Evolutionary conservation across 1,139 yeast genomes (phyloP).

Genomic region (Zygosaccharomyces sapae): DNA sequence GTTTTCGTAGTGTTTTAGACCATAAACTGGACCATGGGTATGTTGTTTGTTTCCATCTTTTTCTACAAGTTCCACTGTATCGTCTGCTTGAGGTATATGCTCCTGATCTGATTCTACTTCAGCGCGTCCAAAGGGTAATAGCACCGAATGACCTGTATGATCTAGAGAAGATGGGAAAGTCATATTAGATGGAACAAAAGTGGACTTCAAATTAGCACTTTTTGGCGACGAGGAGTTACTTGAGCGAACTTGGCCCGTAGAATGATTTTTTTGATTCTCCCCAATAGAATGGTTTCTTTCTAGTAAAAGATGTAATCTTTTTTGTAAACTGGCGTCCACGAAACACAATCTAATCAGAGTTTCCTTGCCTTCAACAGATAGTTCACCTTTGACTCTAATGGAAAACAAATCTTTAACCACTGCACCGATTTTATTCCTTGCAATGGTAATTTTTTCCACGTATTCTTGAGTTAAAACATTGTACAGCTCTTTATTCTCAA

Average conservation of each 20-base stretch:
- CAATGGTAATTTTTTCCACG: constrained; percentile 42
- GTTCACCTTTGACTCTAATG: constrained; percentile 49
- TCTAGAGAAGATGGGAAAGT: constrained; percentile 27
- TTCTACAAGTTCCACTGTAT: constrained; percentile 25
- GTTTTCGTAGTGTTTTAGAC: constrained; percentile 14
- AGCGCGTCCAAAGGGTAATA: constrained; percentile 37
- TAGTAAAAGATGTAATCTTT: constrained; percentile 54
- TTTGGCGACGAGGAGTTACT: not conserved
- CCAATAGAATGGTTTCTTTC: constrained; percentile 21
- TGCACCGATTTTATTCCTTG: constrained; percentile 47
- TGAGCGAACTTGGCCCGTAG: not conserved
- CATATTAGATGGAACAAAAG: constrained; percentile 11
- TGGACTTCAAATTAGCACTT: constrained; percentile 2
- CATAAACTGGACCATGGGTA: constrained; percentile 22
- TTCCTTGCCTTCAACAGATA: constrained; percentile 68
- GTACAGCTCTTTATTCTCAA: constrained; percentile 28
- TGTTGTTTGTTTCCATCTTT: constrained; percentile 13
- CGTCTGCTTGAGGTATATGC: constrained; percentile 29
- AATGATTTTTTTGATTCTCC: too few relatives aligned
- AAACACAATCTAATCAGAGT: constrained; percentile 63
- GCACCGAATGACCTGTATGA: constrained; percentile 35
- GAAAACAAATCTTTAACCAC: constrained; percentile 56
- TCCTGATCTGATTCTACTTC: constrained; percentile 22
- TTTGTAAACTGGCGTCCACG: constrained; percentile 65
- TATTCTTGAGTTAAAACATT: constrained; percentile 38